phyloP scores from a whole-genome alignment of 2,329 filamentous ascomycete genomes.

The Amylocarpus encephaloides region DNA sequence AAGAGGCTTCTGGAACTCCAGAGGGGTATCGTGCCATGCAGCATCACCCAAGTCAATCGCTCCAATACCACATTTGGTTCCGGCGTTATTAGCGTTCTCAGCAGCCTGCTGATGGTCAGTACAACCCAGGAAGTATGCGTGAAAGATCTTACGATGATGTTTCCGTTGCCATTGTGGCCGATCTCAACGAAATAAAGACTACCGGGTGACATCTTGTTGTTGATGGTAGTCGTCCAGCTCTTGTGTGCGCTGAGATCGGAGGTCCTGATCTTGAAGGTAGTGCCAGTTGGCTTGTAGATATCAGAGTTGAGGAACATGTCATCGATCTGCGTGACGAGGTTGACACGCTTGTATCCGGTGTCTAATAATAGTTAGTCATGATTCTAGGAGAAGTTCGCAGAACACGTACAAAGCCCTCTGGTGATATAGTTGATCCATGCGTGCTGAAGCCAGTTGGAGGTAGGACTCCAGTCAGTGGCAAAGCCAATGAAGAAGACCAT shows the following conservation, averaged over 20 bases:
- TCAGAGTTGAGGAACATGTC: conserved; percentile 50
- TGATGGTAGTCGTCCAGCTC: conserved; percentile 36
- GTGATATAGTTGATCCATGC: conserved; percentile 19
- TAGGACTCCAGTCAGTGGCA: conserved; percentile 35
- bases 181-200: conserved; percentile 46
- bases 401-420: conserved; percentile 14
- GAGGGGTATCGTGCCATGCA: conserved; percentile 32
- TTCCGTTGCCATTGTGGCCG: conserved; percentile 47
- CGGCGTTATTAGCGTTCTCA: not conserved
- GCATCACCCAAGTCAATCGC: conserved; percentile 38
- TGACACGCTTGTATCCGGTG: conserved; percentile 14
- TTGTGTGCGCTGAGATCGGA: conserved; percentile 40
- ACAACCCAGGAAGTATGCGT: not conserved
- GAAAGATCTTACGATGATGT: conserved; percentile 32
- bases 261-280: conserved; percentile 41
- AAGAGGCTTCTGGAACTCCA: conserved; percentile 40
- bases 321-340: conserved; percentile 36
- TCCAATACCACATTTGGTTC: conserved; percentile 2
- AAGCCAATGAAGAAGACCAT: conserved; percentile 55
- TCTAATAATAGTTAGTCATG: conserved; percentile 6
- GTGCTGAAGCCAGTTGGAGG: conserved; percentile 15
- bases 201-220: conserved; percentile 37
- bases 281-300: conserved; percentile 35
- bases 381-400: not conserved
- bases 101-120: not conserved